A percentile compares a stretch with the other conserved stretches of the same genome.
Evolutionary conservation across 2,329 filamentous ascomycete genomes (phyloP).

Genomic region (Cadophora luteo-olivacea): DNA sequence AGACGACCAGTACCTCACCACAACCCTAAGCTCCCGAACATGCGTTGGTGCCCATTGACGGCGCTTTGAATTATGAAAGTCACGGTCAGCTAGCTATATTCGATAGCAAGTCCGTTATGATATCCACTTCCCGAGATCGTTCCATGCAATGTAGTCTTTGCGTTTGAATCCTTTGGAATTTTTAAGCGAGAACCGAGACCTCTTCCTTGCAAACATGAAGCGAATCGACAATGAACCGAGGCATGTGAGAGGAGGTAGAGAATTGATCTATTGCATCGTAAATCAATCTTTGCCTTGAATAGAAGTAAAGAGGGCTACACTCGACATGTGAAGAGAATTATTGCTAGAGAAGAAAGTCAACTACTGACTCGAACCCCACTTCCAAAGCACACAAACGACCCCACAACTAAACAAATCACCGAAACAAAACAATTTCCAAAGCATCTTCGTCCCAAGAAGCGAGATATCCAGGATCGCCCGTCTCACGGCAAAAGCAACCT

Average conservation of each 20-base stretch:
- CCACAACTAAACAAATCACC: not conserved
- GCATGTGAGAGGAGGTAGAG: not conserved
- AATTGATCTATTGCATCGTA: not conserved
- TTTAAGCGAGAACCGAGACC: not conserved
- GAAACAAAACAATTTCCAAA: not conserved
- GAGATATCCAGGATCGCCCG: not conserved
- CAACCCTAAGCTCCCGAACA: not conserved
- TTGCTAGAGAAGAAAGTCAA: no score
- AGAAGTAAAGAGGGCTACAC: no score
- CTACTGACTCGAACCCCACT: not conserved
- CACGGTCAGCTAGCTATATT: not conserved
- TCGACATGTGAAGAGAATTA: no score
- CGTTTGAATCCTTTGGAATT: not conserved
- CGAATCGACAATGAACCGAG: not conserved
- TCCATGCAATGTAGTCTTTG: not conserved
- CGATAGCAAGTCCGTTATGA: not conserved
- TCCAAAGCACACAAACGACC: not conserved
- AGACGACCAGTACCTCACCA: not conserved
- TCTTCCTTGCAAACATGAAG: not conserved
- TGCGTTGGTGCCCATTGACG: not conserved
- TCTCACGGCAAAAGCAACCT: not conserved
- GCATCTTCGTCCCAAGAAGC: not conserved
- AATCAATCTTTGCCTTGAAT: no score
- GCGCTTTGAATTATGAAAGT: not conserved
- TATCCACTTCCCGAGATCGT: not conserved